A percentile compares a stretch with the other conserved stretches of the same genome.
Evolutionary conservation across 2,329 filamentous ascomycete species (phyloP).

Genomic region (Sclerotinia spermophila): DNA sequence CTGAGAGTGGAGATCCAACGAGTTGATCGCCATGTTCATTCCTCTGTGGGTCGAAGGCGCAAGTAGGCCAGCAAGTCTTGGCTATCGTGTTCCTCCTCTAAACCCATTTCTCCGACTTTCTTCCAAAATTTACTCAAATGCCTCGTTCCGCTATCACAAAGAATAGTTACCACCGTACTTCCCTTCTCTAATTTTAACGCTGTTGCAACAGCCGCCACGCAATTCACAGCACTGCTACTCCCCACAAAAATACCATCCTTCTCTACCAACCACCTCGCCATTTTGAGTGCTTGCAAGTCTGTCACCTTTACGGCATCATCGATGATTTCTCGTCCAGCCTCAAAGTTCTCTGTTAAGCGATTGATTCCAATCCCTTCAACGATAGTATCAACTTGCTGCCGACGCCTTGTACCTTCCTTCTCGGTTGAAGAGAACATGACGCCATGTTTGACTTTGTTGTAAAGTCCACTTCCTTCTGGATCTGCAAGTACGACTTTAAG

Average conservation of each 20-base stretch:
- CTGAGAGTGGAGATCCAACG: background rate
- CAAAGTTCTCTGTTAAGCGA: conserved; percentile 88
- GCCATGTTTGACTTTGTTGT: conserved; percentile 85
- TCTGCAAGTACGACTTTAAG: conserved; percentile 81
- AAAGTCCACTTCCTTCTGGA: conserved; percentile 89
- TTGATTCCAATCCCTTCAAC: conserved; percentile 97
- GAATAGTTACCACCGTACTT: conserved; percentile 69
- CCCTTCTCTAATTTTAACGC: conserved; percentile 61
- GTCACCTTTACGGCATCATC: conserved; percentile 87
- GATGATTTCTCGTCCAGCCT: conserved; percentile 78
- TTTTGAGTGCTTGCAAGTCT: conserved; percentile 82
- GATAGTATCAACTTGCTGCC: conserved; percentile 91
- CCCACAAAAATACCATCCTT: conserved; percentile 93
- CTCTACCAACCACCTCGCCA: conserved; percentile 97
- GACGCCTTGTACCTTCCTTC: conserved; percentile 80
- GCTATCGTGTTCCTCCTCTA: conserved; percentile 55
- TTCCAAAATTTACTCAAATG: conserved; percentile 87
- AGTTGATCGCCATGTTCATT: background rate
- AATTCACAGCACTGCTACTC: conserved; percentile 96
- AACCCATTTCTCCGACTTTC: conserved; percentile 62
- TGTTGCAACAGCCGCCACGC: conserved; percentile 70
- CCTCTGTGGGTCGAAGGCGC: background rate
- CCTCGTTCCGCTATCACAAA: conserved; percentile 79
- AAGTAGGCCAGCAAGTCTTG: conserved; percentile 45
- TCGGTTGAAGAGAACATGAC: conserved; percentile 94